Evolutionary conservation across 805 yeast species (phyloP).

Genomic region (Blastobotrys attinorum): DNA sequence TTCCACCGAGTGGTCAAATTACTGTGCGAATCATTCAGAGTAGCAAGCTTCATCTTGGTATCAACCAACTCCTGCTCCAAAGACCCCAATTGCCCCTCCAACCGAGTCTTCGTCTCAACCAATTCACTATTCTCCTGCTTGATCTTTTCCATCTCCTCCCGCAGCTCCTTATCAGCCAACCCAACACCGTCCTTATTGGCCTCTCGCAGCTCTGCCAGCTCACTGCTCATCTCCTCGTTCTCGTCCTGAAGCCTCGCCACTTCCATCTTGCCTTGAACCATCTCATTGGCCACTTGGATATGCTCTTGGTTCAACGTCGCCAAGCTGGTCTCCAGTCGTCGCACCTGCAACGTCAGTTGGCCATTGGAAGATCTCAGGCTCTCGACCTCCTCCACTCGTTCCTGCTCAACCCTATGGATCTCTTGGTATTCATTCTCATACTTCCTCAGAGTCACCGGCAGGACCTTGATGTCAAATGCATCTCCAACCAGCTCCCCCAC

Average conservation of each 20-base stretch:
- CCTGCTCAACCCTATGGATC: conserved; percentile 58
- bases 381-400: conserved; percentile 56
- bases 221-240: conserved; percentile 45
- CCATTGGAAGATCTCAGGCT: conserved; percentile 57
- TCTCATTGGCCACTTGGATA: conserved; percentile 74
- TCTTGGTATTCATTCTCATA: conserved; percentile 70
- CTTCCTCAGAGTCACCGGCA: conserved; percentile 64
- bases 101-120: conserved; percentile 54
- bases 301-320: conserved; percentile 73
- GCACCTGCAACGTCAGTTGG: conserved; percentile 61
- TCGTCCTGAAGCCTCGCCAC: conserved; percentile 73
- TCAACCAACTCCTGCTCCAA: conserved; percentile 36
- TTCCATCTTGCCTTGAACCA: conserved; percentile 70
- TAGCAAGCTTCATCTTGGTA: conserved; percentile 22
- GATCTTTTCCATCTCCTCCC: conserved; percentile 15
- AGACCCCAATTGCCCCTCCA: conserved; percentile 46
- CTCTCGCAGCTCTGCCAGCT: conserved; percentile 25
- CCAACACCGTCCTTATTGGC: conserved; percentile 5
- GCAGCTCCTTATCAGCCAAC: conserved; percentile 8
- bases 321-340: conserved; percentile 62
- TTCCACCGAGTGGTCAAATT: conserved; percentile 29
- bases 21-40: conserved; percentile 23
- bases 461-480: conserved; percentile 63
- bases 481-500: conserved; percentile 71
- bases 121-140: conserved; percentile 41